Percentiles rank a stretch among this genome's conserved stretches.
Conservation (phyloP, 495 filamentous ascomycete species). For the Aspergillus hancockii region DNA sequence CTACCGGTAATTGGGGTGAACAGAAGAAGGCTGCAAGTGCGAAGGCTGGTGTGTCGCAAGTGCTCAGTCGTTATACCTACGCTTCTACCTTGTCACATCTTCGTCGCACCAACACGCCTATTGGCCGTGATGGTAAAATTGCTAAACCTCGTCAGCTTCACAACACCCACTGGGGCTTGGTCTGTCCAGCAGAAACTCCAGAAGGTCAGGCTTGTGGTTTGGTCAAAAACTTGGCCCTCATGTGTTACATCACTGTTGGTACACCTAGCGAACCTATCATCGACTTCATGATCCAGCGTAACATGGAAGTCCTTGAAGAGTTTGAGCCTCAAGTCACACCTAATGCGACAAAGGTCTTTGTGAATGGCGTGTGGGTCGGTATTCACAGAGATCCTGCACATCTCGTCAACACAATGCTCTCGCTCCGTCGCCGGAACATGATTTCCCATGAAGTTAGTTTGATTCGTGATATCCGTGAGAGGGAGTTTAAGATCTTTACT, state of each 20-base stretch:
- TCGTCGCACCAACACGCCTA: constrained; percentile 94
- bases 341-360: constrained; percentile 94
- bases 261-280: constrained; percentile 85
- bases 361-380: constrained; percentile 98
- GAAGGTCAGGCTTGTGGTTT: constrained; percentile 98
- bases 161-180: constrained; percentile 98
- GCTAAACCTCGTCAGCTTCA: constrained; percentile 97
- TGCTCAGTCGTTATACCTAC: constrained; percentile 96
- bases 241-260: constrained; percentile 97
- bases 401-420: constrained; percentile 73
- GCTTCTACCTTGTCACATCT: constrained; percentile 95
- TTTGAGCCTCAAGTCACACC: constrained; percentile 88
- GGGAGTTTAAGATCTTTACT: constrained; percentile 98
- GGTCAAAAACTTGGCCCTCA: constrained; percentile 96
- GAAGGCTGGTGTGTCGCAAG: constrained; percentile 96
- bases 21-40: constrained; percentile 95
- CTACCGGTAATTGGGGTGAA: constrained; percentile 99
- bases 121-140: constrained; percentile 96
- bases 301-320: constrained; percentile 96
- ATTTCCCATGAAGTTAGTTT: constrained; percentile 90
- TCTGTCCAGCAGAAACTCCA: constrained; percentile 96
- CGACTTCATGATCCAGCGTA: constrained; percentile 89
- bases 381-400: constrained; percentile 76
- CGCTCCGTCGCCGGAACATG: constrained; percentile 72
- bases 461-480: constrained; percentile 90